Conservation (phyloP, 2,329 filamentous ascomycete species). For the Pestalotiopsis sp. region DNA sequence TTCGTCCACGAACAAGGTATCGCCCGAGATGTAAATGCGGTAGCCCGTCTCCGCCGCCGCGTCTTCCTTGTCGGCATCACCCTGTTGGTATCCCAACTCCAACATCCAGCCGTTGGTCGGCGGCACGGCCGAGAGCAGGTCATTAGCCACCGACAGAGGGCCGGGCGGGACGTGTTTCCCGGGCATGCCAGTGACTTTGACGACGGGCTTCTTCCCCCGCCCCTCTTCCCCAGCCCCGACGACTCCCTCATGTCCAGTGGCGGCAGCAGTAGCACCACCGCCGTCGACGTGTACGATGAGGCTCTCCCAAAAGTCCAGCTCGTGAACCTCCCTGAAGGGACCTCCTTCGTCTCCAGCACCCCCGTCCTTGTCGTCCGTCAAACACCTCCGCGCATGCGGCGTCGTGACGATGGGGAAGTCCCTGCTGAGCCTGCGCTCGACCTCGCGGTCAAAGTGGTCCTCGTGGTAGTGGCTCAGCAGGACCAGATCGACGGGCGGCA, state of each 20-base stretch:
- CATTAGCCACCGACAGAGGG: slow-evolving; percentile 39
- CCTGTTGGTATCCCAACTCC: slow-evolving; percentile 54
- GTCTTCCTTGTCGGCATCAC: slow-evolving; percentile 18
- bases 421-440: slow-evolving; percentile 42
- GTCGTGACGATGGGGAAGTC: slow-evolving; percentile 66
- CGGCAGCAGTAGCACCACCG: slow-evolving; percentile 9
- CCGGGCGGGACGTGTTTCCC: slow-evolving; percentile 61
- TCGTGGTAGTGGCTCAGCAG: slow-evolving; percentile 68
- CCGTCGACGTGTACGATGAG: slow-evolving; percentile 41
- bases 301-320: slow-evolving; percentile 58
- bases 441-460: slow-evolving; percentile 44
- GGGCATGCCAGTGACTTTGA: slow-evolving; percentile 65
- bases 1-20: slow-evolving; percentile 65
- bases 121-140: slow-evolving; percentile 49
- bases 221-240: not conserved
- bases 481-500: slow-evolving; percentile 62
- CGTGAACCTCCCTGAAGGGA: slow-evolving; percentile 56
- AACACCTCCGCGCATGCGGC: slow-evolving; percentile 57
- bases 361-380: slow-evolving; percentile 40
- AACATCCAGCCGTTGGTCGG: slow-evolving; percentile 71
- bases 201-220: slow-evolving; percentile 33
- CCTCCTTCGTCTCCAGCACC: slow-evolving; percentile 30
- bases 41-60: slow-evolving; percentile 49
- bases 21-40: slow-evolving; percentile 68
- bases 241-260: slow-evolving; percentile 31